Base-by-base conservation (phyloP, 2,329 filamentous ascomycete genomes). In the Bipolaris bicolor region DNA sequence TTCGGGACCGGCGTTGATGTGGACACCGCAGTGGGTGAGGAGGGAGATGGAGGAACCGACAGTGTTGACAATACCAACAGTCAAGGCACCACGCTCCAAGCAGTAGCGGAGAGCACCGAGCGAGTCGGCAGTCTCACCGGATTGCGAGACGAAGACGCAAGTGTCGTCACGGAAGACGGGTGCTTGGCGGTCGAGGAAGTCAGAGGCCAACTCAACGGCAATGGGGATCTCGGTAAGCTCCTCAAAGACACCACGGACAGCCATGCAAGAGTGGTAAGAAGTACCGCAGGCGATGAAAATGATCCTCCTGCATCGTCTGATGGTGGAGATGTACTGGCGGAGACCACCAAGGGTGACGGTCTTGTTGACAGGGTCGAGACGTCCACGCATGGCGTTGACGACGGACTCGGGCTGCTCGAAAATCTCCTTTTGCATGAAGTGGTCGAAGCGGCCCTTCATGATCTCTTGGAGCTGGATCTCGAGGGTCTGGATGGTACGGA, bases 391-490 rank as follows among this genome's bases (percentile, higher is more conserved):
- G 67, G 95, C 97, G 86, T 99, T 99, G 83, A 99, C 89, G 61
- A 99, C 92, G 13, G 95, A 99, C 82, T 99, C 95, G 75, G 95
- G 95, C 84, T 99, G 95, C 85, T 99, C 95, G 79, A 99, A 99
- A 75, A 99, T 99, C 80, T 99, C 95, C 88, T 99, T 99, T 80
- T 99, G 95, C 95, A 99, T 99, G 85, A 97, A 99, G 83, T 99
- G 95, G 79, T 99, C 95, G 81, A 98, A 99, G 78, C 95, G 96
- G 80, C 95, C 95, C 89, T 99, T 99, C 95, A 99, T 99, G 81
- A 99, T 99, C 84, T 99, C 93, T 84, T 99, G 95, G 65, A 99
- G 89, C 84, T 99, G 92, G 49, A 99, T 90, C 84, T 99, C 95
- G 55, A 99, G 87, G 54, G 95, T 99, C 86, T 99, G 95, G 78